Base-by-base conservation (phyloP, 768 basidiomycete species). In the Lentinula sp. region DNA sequence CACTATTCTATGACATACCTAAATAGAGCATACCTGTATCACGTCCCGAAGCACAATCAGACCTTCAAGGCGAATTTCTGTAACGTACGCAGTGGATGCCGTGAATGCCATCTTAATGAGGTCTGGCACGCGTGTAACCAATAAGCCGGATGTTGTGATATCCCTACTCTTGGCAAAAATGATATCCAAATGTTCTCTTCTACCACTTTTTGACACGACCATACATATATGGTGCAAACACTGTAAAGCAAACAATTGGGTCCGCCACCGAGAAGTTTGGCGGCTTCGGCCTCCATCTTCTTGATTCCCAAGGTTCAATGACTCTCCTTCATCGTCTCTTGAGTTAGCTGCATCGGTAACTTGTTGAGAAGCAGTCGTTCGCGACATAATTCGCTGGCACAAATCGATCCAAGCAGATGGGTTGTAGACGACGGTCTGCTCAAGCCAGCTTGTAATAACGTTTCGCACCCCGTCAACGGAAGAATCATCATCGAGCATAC, bases 371-470 rank as follows among this genome's bases (percentile, higher is more conserved):
- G 91, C 92, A 4, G 93, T 94, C 10, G 94, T 95, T 9, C 92
- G 82, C 6, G 92, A 87, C 94, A 99, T 98, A 69, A 99, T 98
- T 28, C 94, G 80, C 72, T 98, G 96, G 67, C 96, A 98, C 1
- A 98, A 80, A 69, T 95, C 95, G 60, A 99, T 97, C 97, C 97
- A 99, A 0, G 95, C 97, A 0, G 91, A 94, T 0, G 97, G 96
- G 63, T 95, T 92, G 60, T 91, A 85, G 18, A 91, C 81, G 1
- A 93, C 95, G 0, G 97, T 98, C 72, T 99, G 97, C 64, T 90
- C 85, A 6, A 98, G 78, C 97, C 97, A 99, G 64, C 90, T 93
- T 12, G 84, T 79, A 66, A 98, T 98, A 61, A 98, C 94, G 63
- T 93, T 90, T 35, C 91, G 81, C 23, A 98, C 95, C 4, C 97